Conservation (phyloP, 2,329 filamentous ascomycete genomes). For the Dactylonectria estremocensis region DNA sequence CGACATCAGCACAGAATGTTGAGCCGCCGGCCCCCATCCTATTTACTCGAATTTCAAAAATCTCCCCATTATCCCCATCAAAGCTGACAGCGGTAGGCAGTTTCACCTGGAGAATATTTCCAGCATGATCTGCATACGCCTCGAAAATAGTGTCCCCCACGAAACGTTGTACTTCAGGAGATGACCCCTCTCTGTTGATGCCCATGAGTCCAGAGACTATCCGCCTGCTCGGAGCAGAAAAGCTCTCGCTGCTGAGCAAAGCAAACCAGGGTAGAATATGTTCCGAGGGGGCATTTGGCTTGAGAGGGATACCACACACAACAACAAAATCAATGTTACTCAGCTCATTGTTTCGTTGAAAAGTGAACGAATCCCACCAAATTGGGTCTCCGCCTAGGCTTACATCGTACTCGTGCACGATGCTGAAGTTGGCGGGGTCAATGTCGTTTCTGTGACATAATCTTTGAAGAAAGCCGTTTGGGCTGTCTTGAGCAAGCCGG, state of each 20-base stretch:
- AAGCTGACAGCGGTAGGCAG: slow-evolving; percentile 3
- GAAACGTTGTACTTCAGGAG: slow-evolving; percentile 5
- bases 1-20: too few species aligned
- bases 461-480: not conserved
- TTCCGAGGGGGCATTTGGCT: slow-evolving; percentile 5
- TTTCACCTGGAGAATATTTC: slow-evolving; percentile 2
- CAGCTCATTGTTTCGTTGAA: not conserved
- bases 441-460: slow-evolving; percentile 8
- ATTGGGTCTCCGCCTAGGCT: slow-evolving; percentile 10
- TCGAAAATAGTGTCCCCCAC: slow-evolving; percentile 12
- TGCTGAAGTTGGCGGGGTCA: not conserved
- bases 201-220: slow-evolving; percentile 1
- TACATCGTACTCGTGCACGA: slow-evolving; percentile 11
- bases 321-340: not conserved
- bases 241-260: not conserved
- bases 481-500: not conserved
- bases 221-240: not conserved
- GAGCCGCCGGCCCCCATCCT: too few species aligned
- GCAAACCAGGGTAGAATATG: slow-evolving; percentile 14
- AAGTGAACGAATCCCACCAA: slow-evolving; percentile 22
- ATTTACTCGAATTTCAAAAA: slow-evolving; percentile 6
- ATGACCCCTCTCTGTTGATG: not conserved
- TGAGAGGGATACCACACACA: slow-evolving; percentile 17
- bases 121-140: slow-evolving; percentile 3
- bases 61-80: not conserved